A percentile compares a stretch with the other conserved stretches of the same genome.
phyloP scores from a whole-genome alignment of 108 stramenopile species.

The Nitzschia putrida region DNA sequence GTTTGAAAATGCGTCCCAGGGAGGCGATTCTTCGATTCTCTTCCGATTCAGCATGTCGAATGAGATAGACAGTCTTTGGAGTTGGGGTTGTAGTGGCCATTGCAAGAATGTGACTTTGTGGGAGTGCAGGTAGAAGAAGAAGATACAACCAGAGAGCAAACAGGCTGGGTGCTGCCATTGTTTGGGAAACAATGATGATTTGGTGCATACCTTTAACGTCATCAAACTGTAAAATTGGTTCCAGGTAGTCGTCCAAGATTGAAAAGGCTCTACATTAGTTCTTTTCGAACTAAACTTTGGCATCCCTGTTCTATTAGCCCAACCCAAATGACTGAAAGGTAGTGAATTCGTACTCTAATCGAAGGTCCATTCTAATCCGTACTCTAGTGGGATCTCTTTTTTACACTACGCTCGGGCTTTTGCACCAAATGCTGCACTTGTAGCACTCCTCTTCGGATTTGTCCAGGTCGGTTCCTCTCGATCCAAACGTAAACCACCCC shows the following conservation, averaged over 20 bases:
- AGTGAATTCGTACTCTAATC: no score
- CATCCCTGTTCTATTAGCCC: no score
- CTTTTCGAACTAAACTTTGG: no score
- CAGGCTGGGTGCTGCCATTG: no score
- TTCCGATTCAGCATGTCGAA: slow-evolving; percentile 79
- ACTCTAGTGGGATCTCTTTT: slow-evolving; percentile 1
- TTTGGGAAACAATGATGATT: no score
- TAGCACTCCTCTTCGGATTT: background rate
- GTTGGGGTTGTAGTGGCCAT: background rate
- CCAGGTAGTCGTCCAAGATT: no score
- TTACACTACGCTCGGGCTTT: background rate
- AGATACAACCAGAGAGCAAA: background rate
- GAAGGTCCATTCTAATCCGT: no score
- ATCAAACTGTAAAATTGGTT: no score
- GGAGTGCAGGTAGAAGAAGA: background rate
- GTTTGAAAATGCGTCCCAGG: slow-evolving; percentile 31
- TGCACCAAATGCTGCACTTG: slow-evolving; percentile 6
- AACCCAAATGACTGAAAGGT: no score
- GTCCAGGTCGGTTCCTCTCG: background rate
- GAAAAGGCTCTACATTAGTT: no score
- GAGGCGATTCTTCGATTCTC: slow-evolving; percentile 62
- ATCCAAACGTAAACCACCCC: slow-evolving; percentile 13
- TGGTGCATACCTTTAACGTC: no score
- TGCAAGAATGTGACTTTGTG: background rate
- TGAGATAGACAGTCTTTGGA: slow-evolving; percentile 54